Evolutionary conservation across 768 basidiomycete genomes (phyloP), one percentile per base, ranked within the genome.

Genomic region (Lanmaoa pseudosensibilis): DNA sequence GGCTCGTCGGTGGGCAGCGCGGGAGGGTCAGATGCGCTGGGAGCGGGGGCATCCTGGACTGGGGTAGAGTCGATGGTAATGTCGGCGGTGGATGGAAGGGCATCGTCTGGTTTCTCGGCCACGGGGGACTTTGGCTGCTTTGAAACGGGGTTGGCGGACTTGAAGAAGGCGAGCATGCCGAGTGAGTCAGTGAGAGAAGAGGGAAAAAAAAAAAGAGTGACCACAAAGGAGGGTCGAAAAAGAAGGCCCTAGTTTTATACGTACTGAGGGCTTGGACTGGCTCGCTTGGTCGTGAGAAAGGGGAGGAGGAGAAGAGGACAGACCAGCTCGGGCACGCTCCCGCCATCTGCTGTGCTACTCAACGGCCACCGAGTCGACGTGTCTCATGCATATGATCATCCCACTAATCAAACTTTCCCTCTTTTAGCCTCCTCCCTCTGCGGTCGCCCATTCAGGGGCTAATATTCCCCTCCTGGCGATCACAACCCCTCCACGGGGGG

Each of bases 261-360:
- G 68, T 69, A 69, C 67, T 39, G 43, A 21, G 18, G 45, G 56
- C 5, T n/a, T 15, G 33, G 40, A 21, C 18, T 27, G 18, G 15
- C 56, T 57, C 66, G 60, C 60, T 69, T 61, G 46, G 38, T 49
- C 68, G 70, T 69, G 70, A 70, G 70, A 70, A 71, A 61, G 43
- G 46, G n/a, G 36, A 37, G 40, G 34, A 23, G 25, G 34, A 21
- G 49, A 30, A 27, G 54, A 45, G 21, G 37, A 52, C 39, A 53
- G 48, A 7, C 44, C 38, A 36, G 41, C 25, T 33, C 23, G 36
- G 55, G 37, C 41, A 15, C n/a, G 6, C 36, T 56, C 10, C 19
- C 21, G 44, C 19, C 43, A 13, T 38, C 44, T 16, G 40, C 40
- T 32, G 32, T 25, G 15, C 12, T 9, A 3, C n/a, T 45, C 23